Base-by-base conservation (phyloP, 495 filamentous ascomycete genomes). In the Penicillium steckii region DNA sequence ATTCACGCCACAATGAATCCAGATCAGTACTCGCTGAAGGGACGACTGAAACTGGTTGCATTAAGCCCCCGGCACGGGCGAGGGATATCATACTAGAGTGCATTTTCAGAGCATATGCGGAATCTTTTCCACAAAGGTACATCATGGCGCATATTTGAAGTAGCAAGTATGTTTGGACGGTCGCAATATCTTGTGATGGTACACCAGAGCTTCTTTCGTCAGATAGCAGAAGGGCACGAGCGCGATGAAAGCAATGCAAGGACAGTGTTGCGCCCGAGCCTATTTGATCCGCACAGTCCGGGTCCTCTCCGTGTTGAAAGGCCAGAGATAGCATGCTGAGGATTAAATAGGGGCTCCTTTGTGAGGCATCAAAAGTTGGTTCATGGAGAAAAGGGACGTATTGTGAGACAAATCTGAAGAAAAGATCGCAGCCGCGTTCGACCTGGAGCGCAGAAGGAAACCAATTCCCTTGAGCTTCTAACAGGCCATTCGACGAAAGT, bases 261-360 rank as follows among this genome's bases (percentile, higher is more conserved):
- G 69, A 67, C 4, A 72, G 41, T 17, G 29, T 48, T 2, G 44
- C 37, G 3, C 68, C 69, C 8, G 68, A 68, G 9, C 64, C 62
- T 46, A 48, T 27, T 55, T 61, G 48, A 19, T 57, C 46, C 12
- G 45, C 57, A 17, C 51, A 59, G 24, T 73, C 69, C 30, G 68
- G 68, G 46, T 73, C 68, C 19, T 70, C 62, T 9, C 69, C 68
- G 46, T 73, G 59, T 47, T 73, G 68, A 33, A 66, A 73, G 3
- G 47, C 66, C 12, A 73, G 64, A 13, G 32, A 66, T n/a, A 73
- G 62, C 12, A 73, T 66, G 33, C 61, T 64, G 19, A 73, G 57
- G 1, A 67, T 35, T 13, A 72, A 46, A 15, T 61, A 29, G 5
- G 42, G 50, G 19, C 66, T 22, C 3, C 27, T 18, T 24, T 56